Conservation (phyloP, 768 basidiomycete genomes). For the Sporobolomyces phaffii region DNA sequence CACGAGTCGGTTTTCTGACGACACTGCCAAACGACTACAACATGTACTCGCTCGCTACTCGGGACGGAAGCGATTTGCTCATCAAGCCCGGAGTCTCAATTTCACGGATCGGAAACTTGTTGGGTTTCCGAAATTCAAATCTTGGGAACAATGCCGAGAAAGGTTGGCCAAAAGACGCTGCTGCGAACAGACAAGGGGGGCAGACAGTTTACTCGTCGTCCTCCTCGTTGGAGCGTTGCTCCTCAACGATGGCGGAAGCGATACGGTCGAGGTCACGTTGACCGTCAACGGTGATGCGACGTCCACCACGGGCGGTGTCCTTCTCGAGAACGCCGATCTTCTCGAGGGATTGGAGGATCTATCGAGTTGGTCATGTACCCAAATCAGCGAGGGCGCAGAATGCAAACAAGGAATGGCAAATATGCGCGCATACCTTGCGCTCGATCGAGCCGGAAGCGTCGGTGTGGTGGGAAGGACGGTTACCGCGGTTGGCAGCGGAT, state of each 20-base stretch:
- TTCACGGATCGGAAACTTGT: neutral
- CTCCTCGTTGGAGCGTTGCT: slow-evolving; percentile 44
- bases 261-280: slow-evolving; percentile 47
- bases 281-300: slow-evolving; percentile 46
- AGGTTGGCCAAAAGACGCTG: neutral
- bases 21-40: no score
- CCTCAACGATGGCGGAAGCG: slow-evolving; percentile 49
- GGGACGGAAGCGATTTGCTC: neutral
- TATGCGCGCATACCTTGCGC: neutral
- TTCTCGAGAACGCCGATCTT: slow-evolving; percentile 97
- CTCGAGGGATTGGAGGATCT: slow-evolving; percentile 80
- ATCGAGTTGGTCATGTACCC: slow-evolving; percentile 39
- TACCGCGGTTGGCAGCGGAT: slow-evolving; percentile 88
- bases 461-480: slow-evolving; percentile 91
- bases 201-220: slow-evolving; percentile 43
- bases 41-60: no score
- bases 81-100: neutral
- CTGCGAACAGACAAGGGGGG: neutral
- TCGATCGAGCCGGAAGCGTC: slow-evolving; percentile 55
- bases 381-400: neutral
- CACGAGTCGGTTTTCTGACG: no score
- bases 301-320: slow-evolving; percentile 77
- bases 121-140: neutral
- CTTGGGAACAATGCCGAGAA: neutral
- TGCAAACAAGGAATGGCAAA: neutral